These are phyloP conservation scores for Lotmaria passim DNA, from an alignment of 208 protist genomes.

Conservation along the genomic window DNA sequence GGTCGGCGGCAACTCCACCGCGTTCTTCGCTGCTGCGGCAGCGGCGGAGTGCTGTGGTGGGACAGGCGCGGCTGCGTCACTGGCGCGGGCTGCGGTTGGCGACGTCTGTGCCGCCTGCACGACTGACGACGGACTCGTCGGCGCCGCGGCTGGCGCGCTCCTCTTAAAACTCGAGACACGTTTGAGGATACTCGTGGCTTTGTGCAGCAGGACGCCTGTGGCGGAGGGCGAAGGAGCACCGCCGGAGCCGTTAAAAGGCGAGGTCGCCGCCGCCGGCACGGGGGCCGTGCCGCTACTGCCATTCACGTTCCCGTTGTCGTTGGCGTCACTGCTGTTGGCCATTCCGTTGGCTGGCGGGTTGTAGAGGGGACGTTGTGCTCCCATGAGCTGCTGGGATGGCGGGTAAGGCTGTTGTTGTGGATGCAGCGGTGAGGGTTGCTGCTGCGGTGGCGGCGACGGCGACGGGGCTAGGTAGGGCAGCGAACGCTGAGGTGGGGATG, in stretches of 20 bases:
- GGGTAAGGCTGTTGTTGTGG: background rate
- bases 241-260: constrained; percentile 4
- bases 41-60: constrained; percentile 21
- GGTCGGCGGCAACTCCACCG: background rate
- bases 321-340: background rate
- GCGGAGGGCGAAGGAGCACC: background rate
- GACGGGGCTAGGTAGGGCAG: background rate
- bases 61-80: background rate
- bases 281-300: background rate
- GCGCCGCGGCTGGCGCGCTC: background rate
- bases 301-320: background rate
- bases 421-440: background rate
- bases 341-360: background rate
- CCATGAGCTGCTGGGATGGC: background rate
- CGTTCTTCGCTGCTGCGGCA: background rate
- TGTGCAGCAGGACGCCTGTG: constrained; percentile 10
- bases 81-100: background rate
- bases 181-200: constrained; percentile 41
- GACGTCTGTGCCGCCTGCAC: constrained; percentile 10
- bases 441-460: background rate
- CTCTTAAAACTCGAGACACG: constrained; percentile 53
- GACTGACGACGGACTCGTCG: background rate
- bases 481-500: background rate
- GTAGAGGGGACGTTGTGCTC: background rate
- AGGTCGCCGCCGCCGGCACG: background rate